Evolutionary conservation across 805 yeast species (phyloP).

Genomic region (Saturnispora zaruensis): DNA sequence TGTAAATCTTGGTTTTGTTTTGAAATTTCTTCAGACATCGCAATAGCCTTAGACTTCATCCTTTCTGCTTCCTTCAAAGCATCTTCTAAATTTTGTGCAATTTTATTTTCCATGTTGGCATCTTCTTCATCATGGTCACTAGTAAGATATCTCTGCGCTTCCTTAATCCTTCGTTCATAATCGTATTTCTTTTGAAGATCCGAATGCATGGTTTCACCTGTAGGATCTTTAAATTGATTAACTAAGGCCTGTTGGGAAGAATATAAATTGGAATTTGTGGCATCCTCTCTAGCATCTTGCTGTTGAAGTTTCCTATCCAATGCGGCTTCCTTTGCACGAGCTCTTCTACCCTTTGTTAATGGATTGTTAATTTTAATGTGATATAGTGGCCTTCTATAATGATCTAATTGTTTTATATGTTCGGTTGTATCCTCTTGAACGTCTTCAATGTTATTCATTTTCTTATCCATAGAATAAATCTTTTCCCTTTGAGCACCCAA

Average conservation of each 20-base stretch:
- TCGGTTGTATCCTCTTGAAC: constrained; percentile 77
- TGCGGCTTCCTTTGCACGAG: constrained; percentile 63
- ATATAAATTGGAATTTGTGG: constrained; percentile 21
- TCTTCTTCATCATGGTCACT: constrained; percentile 84
- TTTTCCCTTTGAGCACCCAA: constrained; percentile 91
- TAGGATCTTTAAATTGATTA: constrained; percentile 41
- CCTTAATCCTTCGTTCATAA: constrained; percentile 43
- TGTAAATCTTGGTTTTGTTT: constrained; percentile 68
- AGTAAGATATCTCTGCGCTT: constrained; percentile 65
- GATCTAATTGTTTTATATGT: constrained; percentile 69
- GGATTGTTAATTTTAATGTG: constrained; percentile 80
- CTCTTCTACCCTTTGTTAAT: constrained; percentile 71
- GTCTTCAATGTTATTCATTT: constrained; percentile 41
- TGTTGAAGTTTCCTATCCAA: constrained; percentile 42
- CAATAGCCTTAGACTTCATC: constrained; percentile 61
- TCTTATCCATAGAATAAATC: constrained; percentile 69
- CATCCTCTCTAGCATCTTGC: constrained; percentile 25
- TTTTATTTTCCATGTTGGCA: constrained; percentile 83
- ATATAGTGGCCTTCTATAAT: constrained; percentile 72
- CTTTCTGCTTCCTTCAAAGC: constrained; percentile 61
- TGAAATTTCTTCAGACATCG: constrained; percentile 70
- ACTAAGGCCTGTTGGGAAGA: constrained; percentile 22
- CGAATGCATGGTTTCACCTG: constrained; percentile 13
- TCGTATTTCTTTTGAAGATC: constrained; percentile 37
- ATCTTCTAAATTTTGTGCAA: constrained; percentile 74